Evolutionary conservation across 2,329 filamentous ascomycete genomes (phyloP).

Genomic region (Ophiostoma quercus): DNA sequence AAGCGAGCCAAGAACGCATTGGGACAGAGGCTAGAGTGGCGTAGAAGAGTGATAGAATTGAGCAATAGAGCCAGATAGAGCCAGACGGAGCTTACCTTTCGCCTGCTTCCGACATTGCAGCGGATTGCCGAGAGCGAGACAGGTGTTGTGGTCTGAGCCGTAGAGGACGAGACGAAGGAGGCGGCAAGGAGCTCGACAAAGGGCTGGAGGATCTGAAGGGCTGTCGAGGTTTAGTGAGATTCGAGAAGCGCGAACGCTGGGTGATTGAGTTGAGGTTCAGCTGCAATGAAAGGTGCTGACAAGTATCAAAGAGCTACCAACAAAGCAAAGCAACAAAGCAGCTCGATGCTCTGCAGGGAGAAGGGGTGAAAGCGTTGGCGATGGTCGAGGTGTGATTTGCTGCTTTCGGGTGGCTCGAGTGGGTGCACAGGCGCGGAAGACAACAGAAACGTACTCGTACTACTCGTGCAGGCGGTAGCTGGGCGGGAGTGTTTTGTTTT

Average conservation of each 20-base stretch:
- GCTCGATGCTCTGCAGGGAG: neutral
- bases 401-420: neutral
- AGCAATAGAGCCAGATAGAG: neutral
- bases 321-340: neutral
- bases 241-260: neutral
- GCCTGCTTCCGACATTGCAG: conserved; percentile 2
- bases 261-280: neutral
- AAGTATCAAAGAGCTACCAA: neutral
- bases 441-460: neutral
- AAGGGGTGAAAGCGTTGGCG: neutral
- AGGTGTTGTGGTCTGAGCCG: neutral
- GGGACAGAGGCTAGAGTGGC: neutral
- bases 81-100: conserved; percentile 2
- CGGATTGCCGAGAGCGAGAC: neutral
- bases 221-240: neutral
- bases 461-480: neutral
- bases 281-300: neutral
- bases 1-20: neutral
- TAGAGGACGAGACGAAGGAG: conserved; percentile 2
- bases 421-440: neutral
- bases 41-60: neutral
- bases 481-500: neutral
- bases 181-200: neutral
- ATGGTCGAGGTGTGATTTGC: neutral
- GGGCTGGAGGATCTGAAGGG: neutral